phyloP scores from a whole-genome alignment of 2,329 filamentous ascomycete species.

The Atkinsonella texensis region DNA sequence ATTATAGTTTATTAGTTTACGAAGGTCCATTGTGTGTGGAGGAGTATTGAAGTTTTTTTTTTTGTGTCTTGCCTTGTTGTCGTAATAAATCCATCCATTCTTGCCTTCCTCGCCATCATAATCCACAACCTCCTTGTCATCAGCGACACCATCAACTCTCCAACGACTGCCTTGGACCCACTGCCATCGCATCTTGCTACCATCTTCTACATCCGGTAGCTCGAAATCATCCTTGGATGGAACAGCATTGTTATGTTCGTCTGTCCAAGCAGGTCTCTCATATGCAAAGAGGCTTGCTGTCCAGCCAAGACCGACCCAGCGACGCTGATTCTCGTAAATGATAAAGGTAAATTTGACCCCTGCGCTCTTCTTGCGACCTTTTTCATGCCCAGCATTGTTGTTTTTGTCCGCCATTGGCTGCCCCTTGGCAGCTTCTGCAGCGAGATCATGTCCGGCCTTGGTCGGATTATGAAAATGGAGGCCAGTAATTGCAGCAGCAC shows the following conservation, averaged over 20 bases:
- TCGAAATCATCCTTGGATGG: slow-evolving; percentile 60
- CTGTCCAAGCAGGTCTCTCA: slow-evolving; percentile 84
- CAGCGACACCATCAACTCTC: slow-evolving; percentile 66
- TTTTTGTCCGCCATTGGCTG: slow-evolving; percentile 9
- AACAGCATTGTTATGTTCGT: slow-evolving; percentile 80
- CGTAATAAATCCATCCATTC: slow-evolving; percentile 93
- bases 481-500: slow-evolving; percentile 66
- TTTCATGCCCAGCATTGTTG: slow-evolving; percentile 15
- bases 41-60: no score
- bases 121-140: slow-evolving; percentile 31
- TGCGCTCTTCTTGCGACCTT: slow-evolving; percentile 40
- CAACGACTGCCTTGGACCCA: slow-evolving; percentile 83
- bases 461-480: slow-evolving; percentile 52
- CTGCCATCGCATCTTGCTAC: slow-evolving; percentile 45
- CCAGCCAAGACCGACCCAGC: slow-evolving; percentile 94
- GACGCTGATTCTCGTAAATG: slow-evolving; percentile 88
- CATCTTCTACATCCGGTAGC: slow-evolving; percentile 49
- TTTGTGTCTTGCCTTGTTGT: slow-evolving; percentile 63
- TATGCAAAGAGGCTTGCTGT: slow-evolving; percentile 84
- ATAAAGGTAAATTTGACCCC: slow-evolving; percentile 95
- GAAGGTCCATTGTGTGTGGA: no score
- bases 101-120: slow-evolving; percentile 49
- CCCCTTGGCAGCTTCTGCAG: slow-evolving; percentile 12
- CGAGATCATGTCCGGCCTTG: slow-evolving; percentile 18
- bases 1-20: slow-evolving; percentile 5